Base-by-base conservation (phyloP, 129 eudicot species). In the Arctium minus region DNA sequence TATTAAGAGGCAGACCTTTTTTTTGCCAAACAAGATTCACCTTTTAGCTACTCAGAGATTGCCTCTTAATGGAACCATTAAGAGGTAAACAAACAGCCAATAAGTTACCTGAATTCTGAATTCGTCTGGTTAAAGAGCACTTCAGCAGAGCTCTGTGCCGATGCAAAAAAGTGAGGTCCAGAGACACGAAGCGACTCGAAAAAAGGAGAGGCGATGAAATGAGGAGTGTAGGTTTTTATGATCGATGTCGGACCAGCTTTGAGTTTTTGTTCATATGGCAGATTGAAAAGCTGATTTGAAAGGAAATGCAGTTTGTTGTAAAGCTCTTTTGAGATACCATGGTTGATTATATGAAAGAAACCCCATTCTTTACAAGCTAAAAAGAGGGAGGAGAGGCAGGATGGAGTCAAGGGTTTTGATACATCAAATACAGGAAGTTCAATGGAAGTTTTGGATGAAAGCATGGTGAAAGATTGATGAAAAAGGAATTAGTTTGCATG, bases 311-410 rank as follows among this genome's bases (percentile, higher is more conserved):
- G 88, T 83, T 80, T 88, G 67, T 18, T 80, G 86, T 83, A 87
- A 79, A 95, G 90, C 33, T 95, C 91, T 77, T 91, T 89, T 56
- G 97, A 87, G 84, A 95, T 87, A 31, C 98, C 98, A 88, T 95
- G 98, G 82, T 91, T 92, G 79, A 74, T 87, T 75, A 95, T 90
- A 81, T 91, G 98, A 82, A 95, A 95, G 89, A 95, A 95, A 18
- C 98, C 98, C 97, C 94, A 92, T 88, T 95, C 94, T 86, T 84
- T 88, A 79, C 98, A 92, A 76, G 97, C 93, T 77, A 77, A 78
- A 75, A 87, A 84, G 17, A 94, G 90, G 84, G 93, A 87, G 8
- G 94, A 85, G 35, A 91, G 73, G 77, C 87, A 75, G 33, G 85
- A 84, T 67, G 89, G 79, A 79, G 64, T 80, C 70, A 88, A 85